Percentiles rank a stretch among this genome's conserved stretches.
These are phyloP conservation scores for Colletotrichum camelliae DNA, from an alignment of 2,329 filamentous ascomycete species.

Conservation along the genomic window DNA sequence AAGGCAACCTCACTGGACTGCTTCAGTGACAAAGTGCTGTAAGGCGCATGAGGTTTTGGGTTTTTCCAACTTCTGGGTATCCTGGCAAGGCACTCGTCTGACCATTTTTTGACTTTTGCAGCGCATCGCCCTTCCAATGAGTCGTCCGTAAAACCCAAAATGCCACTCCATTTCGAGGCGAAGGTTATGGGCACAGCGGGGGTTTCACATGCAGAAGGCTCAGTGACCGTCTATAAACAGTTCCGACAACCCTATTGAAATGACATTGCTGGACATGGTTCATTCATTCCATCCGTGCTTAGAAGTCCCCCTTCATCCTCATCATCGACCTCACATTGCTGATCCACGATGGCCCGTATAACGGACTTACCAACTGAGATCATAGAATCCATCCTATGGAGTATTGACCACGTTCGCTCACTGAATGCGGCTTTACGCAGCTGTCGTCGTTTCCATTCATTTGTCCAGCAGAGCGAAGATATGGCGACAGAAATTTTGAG, in stretches of 20 bases:
- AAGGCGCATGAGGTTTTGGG: background rate
- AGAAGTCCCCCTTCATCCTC: too few relatives aligned
- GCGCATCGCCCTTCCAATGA: background rate
- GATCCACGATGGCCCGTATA: fast-evolving
- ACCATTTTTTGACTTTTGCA: too few relatives aligned
- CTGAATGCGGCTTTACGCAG: background rate
- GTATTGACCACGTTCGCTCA: background rate
- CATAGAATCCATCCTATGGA: background rate
- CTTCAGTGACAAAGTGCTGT: background rate
- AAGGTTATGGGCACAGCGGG: background rate
- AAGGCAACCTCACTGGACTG: background rate
- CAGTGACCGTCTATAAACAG: background rate
- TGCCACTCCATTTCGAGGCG: background rate
- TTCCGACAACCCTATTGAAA: background rate
- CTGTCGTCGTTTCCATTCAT: background rate
- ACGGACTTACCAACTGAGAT: background rate
- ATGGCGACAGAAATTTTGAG: fast-evolving
- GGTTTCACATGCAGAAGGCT: background rate
- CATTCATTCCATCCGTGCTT: too few relatives aligned
- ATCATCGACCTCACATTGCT: background rate
- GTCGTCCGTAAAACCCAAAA: background rate
- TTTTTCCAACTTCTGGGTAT: background rate
- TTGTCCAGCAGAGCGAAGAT: background rate
- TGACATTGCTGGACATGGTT: too few relatives aligned
- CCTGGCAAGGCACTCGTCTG: background rate